Percentiles rank a stretch among this genome's conserved stretches.
Conservation (phyloP, 2,329 filamentous ascomycete genomes). For the Biscogniauxia marginata region DNA sequence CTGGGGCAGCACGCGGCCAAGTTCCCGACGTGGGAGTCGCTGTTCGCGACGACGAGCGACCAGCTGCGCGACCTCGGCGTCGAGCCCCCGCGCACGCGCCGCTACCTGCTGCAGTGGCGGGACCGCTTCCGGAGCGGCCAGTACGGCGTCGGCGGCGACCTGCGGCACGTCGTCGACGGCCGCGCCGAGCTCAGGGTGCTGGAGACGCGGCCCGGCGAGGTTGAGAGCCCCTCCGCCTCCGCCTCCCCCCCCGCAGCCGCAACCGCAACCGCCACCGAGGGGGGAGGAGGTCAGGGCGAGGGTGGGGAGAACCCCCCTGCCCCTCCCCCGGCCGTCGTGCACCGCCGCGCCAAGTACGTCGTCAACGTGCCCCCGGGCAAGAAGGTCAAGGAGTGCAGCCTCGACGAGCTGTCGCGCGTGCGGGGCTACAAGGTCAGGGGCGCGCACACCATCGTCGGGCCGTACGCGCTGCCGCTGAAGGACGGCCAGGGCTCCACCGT, state of each 20-base stretch:
- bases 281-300: no score
- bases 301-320: no score
- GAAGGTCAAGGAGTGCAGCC: slow-evolving; percentile 34
- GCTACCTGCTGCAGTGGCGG: slow-evolving; percentile 85
- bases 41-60: slow-evolving; percentile 76
- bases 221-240: background rate
- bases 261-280: slow-evolving; percentile 42
- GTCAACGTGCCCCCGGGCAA: slow-evolving; percentile 54
- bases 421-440: slow-evolving; percentile 66
- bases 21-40: slow-evolving; percentile 84
- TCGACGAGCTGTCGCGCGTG: slow-evolving; percentile 51
- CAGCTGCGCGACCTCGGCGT: slow-evolving; percentile 83
- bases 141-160: slow-evolving; percentile 80
- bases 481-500: slow-evolving; percentile 64
- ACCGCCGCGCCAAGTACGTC: slow-evolving; percentile 52
- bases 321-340: no score
- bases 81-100: slow-evolving; percentile 77
- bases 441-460: slow-evolving; percentile 70
- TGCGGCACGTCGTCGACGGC: slow-evolving; percentile 61
- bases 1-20: slow-evolving; percentile 81
- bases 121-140: slow-evolving; percentile 77
- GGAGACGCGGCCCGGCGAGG: slow-evolving; percentile 43
- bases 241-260: slow-evolving; percentile 18
- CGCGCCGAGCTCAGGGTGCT: slow-evolving; percentile 34
- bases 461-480: slow-evolving; percentile 68